These are phyloP conservation scores for Colletotrichum sublineola DNA, from an alignment of 2,329 filamentous ascomycete species.

Conservation along the genomic window DNA sequence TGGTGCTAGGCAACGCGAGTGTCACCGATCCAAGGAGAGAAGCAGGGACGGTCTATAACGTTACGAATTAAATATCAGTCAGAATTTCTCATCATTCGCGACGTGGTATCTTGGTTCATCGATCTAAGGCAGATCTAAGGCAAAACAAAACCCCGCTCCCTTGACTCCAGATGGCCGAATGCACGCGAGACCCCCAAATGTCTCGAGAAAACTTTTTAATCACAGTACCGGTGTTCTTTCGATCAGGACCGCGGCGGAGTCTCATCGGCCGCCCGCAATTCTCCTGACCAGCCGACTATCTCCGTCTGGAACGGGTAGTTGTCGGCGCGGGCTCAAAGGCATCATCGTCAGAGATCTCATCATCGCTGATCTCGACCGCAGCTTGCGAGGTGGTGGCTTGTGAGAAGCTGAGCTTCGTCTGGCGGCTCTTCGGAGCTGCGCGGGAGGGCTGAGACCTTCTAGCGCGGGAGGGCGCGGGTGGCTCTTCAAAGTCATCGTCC, in stretches of 20 bases:
- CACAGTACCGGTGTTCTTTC: neutral
- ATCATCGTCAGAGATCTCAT: constrained; percentile 73
- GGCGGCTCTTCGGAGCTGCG: constrained; percentile 53
- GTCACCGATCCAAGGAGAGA: neutral
- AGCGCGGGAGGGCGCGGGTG: constrained; percentile 21
- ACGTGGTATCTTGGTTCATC: constrained; percentile 21
- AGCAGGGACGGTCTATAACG: neutral
- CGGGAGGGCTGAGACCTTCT: constrained; percentile 51
- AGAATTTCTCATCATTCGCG: constrained; percentile 5
- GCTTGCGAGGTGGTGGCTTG: constrained; percentile 60
- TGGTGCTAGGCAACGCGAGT: neutral
- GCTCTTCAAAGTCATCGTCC: constrained; percentile 64
- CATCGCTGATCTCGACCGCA: constrained; percentile 72
- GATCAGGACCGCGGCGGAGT: neutral
- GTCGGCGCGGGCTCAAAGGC: constrained; percentile 68
- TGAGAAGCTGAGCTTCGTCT: constrained; percentile 66
- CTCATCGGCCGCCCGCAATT: neutral
- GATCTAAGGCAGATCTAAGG: constrained; percentile 15
- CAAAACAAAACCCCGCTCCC: constrained; percentile 20
- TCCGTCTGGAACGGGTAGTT: constrained; percentile 45
- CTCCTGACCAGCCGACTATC: constrained; percentile 16
- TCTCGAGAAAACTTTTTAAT: neutral
- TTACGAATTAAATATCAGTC: no score
- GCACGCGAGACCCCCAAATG: neutral
- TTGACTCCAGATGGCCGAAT: constrained; percentile 10